Evolutionary conservation across 2,329 filamentous ascomycete species (phyloP).

Genomic region (Aspergillus terreus): DNA sequence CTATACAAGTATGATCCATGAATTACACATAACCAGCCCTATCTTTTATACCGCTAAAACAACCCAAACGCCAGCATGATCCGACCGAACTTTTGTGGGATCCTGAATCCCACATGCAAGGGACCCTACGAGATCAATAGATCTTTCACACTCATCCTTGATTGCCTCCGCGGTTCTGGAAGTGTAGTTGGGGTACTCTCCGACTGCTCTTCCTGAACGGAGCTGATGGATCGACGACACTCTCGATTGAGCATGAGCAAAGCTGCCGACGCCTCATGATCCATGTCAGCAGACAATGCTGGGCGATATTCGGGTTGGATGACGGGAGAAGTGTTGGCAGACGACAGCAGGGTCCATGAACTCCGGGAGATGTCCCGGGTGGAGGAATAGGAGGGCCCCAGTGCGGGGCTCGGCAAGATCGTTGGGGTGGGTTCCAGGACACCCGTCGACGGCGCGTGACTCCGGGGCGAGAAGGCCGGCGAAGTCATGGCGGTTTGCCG

Average conservation of each 20-base stretch:
- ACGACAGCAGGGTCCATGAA: constrained; percentile 20
- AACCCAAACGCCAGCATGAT: too few species aligned
- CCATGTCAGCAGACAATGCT: constrained; percentile 53
- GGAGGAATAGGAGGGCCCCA: constrained; percentile 26
- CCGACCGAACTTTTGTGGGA: too few species aligned
- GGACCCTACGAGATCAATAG: constrained; percentile 46
- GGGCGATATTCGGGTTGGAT: constrained; percentile 28
- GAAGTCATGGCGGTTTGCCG: constrained; percentile 24
- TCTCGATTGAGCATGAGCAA: constrained; percentile 84
- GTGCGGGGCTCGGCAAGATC: constrained; percentile 34
- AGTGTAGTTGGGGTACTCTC: constrained; percentile 4
- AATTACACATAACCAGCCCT: too few species aligned
- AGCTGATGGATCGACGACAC: constrained; percentile 52
- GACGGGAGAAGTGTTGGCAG: constrained; percentile 20
- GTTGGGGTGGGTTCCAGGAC: constrained; percentile 26
- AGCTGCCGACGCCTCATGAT: constrained; percentile 80
- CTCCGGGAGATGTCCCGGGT: constrained; percentile 17
- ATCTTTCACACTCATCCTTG: constrained; percentile 55
- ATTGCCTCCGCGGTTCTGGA: constrained; percentile 29
- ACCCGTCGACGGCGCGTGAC: constrained; percentile 21
- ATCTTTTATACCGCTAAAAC: too few species aligned
- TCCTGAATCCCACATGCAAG: background rate
- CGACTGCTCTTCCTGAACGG: constrained; percentile 22
- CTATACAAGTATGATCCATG: too few species aligned
- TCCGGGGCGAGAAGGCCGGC: constrained; percentile 31